Base-by-base conservation (phyloP, 805 yeast genomes). In the Metschnikowia anglica region DNA sequence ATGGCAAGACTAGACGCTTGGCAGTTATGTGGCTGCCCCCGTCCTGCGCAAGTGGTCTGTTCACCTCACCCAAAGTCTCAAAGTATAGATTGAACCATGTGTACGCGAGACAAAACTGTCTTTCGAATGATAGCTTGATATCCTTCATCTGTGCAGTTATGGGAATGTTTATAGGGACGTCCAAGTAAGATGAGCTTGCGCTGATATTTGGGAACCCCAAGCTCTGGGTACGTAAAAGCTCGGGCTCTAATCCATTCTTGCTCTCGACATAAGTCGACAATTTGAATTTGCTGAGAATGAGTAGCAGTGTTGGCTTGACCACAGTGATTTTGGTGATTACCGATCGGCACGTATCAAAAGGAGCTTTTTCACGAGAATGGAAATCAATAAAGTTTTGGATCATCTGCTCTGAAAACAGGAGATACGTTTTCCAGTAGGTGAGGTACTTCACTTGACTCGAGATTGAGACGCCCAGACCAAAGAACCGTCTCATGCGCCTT, bases 391-490 rank as follows among this genome's bases (percentile, higher is more conserved):
- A 50, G 37, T 50, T 42, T 11, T 11, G 16, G 7, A 15, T 13
- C 40, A 40, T 34, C 9, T 29, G 33, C 9, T 24, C 39, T 9
- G 43, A 26, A 24, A 41, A 20, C 40, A 30, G 44, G 8, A 51
- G 46, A 16, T 36, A 46, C 12, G 36, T 20, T 23, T 48, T 43
- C 68, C 77, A 80, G 58, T 91, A 91, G 4, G 63, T 53, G 24
- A 89, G 63, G 55, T 81, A 88, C 34, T 91, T 59, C 19, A 72
- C 59, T 61, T 91, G 97, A 4, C 90, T 81, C 13, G 54, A 47
- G 24, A 88, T 86, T 0, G 88, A 77, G 1, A 91, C 81, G 0
- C 96, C 97, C 9, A 64, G 61, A 2, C 83, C 82, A 34, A 80
- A 73, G 4, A 74, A 68, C 19, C 55, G 42, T 23, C 74, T 67